These are phyloP conservation scores for Kodamaea jinghongensis DNA, from an alignment of 805 yeast genomes.

Conservation along the genomic window DNA sequence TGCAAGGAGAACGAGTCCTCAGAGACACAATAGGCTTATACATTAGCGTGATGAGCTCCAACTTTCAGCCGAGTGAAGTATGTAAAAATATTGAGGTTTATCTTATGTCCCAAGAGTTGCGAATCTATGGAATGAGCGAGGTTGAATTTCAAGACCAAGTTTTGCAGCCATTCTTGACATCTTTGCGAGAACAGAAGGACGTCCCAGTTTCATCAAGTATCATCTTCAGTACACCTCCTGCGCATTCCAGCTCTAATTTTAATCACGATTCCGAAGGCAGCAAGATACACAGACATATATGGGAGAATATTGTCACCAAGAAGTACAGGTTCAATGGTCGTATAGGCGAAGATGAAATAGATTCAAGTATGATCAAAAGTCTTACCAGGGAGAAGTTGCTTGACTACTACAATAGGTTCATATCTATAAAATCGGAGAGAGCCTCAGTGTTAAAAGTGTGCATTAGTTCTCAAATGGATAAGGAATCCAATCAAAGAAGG, in stretches of 20 bases:
- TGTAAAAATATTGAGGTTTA: constrained; percentile 48
- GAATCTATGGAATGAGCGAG: constrained; percentile 28
- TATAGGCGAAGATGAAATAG: constrained; percentile 33
- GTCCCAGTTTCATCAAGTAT: constrained; percentile 13
- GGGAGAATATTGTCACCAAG: constrained; percentile 49
- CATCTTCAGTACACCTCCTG: constrained; percentile 23
- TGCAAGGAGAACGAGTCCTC: constrained; percentile 54
- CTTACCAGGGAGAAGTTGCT: constrained; percentile 25
- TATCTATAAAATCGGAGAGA: constrained; percentile 15
- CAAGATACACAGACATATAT: constrained; percentile 41
- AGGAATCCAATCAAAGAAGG: constrained; percentile 3
- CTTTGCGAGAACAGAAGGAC: constrained; percentile 3
- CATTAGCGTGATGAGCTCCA: constrained; percentile 54
- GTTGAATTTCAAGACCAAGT: constrained; percentile 33
- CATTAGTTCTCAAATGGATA: constrained; percentile 12
- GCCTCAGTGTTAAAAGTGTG: constrained; percentile 14
- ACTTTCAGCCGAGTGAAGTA: constrained; percentile 38
- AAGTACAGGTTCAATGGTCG: constrained; percentile 40
- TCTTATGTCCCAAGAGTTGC: constrained; percentile 39
- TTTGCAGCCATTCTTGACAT: constrained; percentile 35
- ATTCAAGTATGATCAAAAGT: constrained; percentile 23
- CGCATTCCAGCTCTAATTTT: constrained; percentile 25
- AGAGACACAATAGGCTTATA: constrained; percentile 58
- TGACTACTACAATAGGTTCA: constrained; percentile 8
- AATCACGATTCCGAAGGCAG: constrained; percentile 14